Evolutionary conservation across 2,329 filamentous ascomycete genomes (phyloP).

Genomic region (Aspergillus glaucus): DNA sequence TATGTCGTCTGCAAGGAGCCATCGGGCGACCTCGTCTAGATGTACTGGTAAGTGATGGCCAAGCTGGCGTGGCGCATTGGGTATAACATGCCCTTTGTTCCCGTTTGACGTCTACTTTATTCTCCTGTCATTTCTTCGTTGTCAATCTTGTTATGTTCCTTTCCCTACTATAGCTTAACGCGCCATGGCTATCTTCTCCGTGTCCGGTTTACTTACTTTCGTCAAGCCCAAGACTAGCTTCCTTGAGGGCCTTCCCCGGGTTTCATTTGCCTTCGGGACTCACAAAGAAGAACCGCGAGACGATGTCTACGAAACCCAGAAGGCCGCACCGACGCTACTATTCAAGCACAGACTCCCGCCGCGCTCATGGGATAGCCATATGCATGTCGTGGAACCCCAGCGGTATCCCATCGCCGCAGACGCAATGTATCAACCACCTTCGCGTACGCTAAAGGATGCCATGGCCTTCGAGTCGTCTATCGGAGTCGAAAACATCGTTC

Average conservation of each 20-base stretch:
- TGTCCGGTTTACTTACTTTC: slow-evolving; percentile 19
- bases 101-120: background rate
- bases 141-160: background rate
- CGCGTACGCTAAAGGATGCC: slow-evolving; percentile 48
- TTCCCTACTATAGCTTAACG: background rate
- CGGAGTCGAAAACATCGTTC: slow-evolving; percentile 50
- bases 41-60: slow-evolving; percentile 7
- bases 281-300: slow-evolving; percentile 2
- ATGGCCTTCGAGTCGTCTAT: slow-evolving; percentile 46
- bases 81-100: background rate
- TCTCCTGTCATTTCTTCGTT: background rate
- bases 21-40: slow-evolving; percentile 1
- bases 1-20: slow-evolving; percentile 6
- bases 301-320: slow-evolving; percentile 5
- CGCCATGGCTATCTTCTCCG: background rate
- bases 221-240: slow-evolving; percentile 16
- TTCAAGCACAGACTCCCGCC: slow-evolving; percentile 23
- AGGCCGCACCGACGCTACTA: slow-evolving; percentile 1
- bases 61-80: background rate
- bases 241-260: slow-evolving; percentile 8
- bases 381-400: slow-evolving; percentile 55
- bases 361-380: slow-evolving; percentile 55
- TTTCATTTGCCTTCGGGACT: slow-evolving; percentile 10
- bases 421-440: slow-evolving; percentile 48
- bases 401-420: slow-evolving; percentile 44